Conservation (phyloP, 371 early-diverging fungal genomes). For the Vairimorpha apis region DNA sequence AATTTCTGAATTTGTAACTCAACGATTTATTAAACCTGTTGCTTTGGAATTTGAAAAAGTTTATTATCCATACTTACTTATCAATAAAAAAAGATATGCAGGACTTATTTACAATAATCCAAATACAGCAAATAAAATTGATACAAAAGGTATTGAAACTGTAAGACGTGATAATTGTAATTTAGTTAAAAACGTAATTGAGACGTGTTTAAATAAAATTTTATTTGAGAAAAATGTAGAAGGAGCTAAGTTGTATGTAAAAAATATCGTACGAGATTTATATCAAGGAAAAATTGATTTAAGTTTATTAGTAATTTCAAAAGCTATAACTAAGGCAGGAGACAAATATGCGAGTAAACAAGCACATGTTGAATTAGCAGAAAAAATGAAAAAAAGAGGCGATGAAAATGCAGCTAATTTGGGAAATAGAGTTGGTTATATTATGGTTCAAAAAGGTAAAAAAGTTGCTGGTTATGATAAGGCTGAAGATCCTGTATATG, state of each 20-base stretch:
- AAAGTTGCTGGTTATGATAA: constrained; percentile 84
- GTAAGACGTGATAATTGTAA: constrained; percentile 96
- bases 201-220: constrained; percentile 80
- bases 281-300: constrained; percentile 90
- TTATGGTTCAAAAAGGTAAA: constrained; percentile 81
- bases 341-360: constrained; percentile 85
- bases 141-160: constrained; percentile 98
- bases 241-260: constrained; percentile 79
- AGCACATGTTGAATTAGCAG: constrained; percentile 89
- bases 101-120: constrained; percentile 74
- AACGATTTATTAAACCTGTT: constrained; percentile 81
- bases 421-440: constrained; percentile 98
- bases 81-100: constrained; percentile 98
- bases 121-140: constrained; percentile 82
- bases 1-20: constrained; percentile 73
- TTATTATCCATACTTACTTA: constrained; percentile 89
- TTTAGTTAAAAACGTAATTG: constrained; percentile 82
- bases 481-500: constrained; percentile 96
- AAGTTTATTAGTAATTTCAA: constrained; percentile 91
- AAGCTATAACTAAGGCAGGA: constrained; percentile 81
- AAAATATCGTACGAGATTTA: constrained; percentile 79
- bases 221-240: constrained; percentile 79
- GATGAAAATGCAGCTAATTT: constrained; percentile 74
- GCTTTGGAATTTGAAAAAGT: constrained; percentile 98
- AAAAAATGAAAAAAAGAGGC: constrained; percentile 89